Evolutionary conservation across 495 filamentous ascomycete species (phyloP).

Genomic region (Apiosordaria backusii): DNA sequence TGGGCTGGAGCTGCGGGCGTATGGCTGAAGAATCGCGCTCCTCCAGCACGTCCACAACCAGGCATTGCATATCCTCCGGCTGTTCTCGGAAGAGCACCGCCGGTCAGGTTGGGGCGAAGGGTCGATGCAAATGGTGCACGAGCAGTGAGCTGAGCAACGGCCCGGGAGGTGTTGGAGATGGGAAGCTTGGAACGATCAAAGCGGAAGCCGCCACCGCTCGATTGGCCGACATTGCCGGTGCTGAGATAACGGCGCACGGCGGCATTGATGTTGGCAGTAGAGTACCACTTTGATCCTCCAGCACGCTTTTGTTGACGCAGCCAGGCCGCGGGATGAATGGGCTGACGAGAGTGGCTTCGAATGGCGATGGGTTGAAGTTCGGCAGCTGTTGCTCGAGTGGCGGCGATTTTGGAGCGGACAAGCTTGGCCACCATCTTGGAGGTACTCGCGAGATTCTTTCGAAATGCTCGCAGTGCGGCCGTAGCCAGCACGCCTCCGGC

Average conservation of each 20-base stretch:
- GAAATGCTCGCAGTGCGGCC: slow-evolving; percentile 64
- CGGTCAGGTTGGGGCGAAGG: slow-evolving; percentile 87
- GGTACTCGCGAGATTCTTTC: slow-evolving; percentile 63
- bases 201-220: slow-evolving; percentile 34
- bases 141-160: slow-evolving; percentile 63
- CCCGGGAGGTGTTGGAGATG: slow-evolving; percentile 60
- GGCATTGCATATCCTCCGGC: slow-evolving; percentile 82
- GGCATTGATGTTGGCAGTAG: slow-evolving; percentile 58
- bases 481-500: slow-evolving; percentile 66
- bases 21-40: slow-evolving; percentile 86
- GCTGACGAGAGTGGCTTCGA: slow-evolving; percentile 56
- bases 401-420: slow-evolving; percentile 59
- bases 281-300: slow-evolving; percentile 58
- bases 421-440: slow-evolving; percentile 44
- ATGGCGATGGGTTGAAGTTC: slow-evolving; percentile 50
- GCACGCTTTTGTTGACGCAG: slow-evolving; percentile 67
- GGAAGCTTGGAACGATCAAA: slow-evolving; percentile 63
- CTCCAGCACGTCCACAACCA: slow-evolving; percentile 62
- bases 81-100: slow-evolving; percentile 77
- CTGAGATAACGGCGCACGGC: slow-evolving; percentile 59
- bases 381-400: slow-evolving; percentile 40
- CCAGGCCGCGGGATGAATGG: slow-evolving; percentile 66
- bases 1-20: slow-evolving; percentile 78
- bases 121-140: slow-evolving; percentile 85
- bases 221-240: slow-evolving; percentile 39